phyloP scores from a whole-genome alignment of 257 asterid genomes.

The Fraxinus excelsior region DNA sequence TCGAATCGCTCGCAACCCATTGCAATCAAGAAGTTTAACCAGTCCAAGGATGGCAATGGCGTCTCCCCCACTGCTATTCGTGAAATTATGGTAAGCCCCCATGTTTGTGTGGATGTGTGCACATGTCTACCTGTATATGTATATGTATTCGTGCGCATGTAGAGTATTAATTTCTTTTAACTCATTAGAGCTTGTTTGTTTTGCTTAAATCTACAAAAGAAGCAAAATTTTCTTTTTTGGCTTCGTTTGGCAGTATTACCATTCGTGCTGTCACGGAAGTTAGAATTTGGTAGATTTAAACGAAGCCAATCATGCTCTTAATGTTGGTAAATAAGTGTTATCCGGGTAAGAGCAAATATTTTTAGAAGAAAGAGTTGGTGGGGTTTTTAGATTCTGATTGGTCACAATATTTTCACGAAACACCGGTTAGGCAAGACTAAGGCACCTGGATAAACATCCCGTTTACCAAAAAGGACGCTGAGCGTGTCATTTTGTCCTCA shows the following conservation, averaged over 20 bases:
- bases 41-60: conserved; percentile 96
- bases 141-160: background rate
- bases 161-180: background rate
- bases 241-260: background rate
- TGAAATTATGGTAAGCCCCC: conserved; percentile 76
- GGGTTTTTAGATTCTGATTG: background rate
- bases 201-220: background rate
- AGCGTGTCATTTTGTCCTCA: too few species aligned
- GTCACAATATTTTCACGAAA: background rate
- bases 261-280: background rate
- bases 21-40: conserved; percentile 97
- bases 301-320: background rate
- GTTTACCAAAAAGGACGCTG: too few species aligned
- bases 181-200: background rate
- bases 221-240: background rate
- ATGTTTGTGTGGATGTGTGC: background rate
- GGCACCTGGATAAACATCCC: too few species aligned
- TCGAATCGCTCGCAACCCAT: conserved; percentile 74
- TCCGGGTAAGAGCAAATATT: background rate
- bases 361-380: background rate
- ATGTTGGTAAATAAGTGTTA: background rate
- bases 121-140: background rate
- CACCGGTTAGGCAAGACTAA: background rate
- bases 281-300: background rate
- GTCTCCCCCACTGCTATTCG: conserved; percentile 99